phyloP scores from a whole-genome alignment of 345 rosid genomes.

The Salix viminalis region DNA sequence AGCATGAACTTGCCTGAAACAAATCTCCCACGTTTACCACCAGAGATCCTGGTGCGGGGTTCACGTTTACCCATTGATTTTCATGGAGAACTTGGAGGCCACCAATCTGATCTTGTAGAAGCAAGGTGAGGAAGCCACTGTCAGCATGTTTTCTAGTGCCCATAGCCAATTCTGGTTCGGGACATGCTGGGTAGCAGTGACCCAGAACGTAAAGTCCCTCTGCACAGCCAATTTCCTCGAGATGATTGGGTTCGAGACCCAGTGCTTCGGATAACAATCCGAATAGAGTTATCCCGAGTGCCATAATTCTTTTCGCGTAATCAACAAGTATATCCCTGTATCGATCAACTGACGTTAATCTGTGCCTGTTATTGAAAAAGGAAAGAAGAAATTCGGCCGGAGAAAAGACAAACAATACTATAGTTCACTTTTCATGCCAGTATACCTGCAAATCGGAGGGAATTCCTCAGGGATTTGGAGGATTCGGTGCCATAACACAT shows the following conservation, averaged over 20 bases:
- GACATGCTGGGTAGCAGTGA: conserved; percentile 24
- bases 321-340: conserved; percentile 2
- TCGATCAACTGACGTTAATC: not conserved
- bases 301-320: not conserved
- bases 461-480: conserved; percentile 9
- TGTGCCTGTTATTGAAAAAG: not conserved
- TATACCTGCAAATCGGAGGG: conserved; percentile 9
- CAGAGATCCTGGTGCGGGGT: conserved; percentile 6
- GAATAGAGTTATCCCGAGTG: not conserved
- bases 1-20: not conserved
- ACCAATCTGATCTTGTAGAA: conserved; percentile 18
- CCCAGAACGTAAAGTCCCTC: conserved; percentile 10
- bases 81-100: conserved; percentile 18
- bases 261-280: conserved; percentile 9
- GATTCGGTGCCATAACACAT: conserved; percentile 7
- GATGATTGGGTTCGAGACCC: conserved; percentile 6
- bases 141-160: conserved; percentile 12
- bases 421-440: no score
- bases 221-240: conserved; percentile 14
- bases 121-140: conserved; percentile 8
- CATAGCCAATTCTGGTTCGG: conserved; percentile 10
- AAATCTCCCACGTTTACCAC: conserved; percentile 13
- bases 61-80: conserved; percentile 13
- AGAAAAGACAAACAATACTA: not conserved
- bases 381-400: not conserved